phyloP scores from a whole-genome alignment of 345 rosid genomes.

The Syzygium grande region DNA sequence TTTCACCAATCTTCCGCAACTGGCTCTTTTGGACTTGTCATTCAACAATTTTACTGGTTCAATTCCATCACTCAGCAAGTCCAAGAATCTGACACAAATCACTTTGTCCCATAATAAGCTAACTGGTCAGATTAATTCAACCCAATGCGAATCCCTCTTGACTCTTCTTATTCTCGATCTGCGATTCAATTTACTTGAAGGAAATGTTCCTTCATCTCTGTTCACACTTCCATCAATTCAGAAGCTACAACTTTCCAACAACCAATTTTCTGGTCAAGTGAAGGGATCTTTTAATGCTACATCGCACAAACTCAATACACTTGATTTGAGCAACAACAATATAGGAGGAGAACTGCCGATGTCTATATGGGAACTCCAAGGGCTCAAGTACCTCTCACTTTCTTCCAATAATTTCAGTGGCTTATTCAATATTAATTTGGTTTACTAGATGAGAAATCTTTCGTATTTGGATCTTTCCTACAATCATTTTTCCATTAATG shows the following conservation, averaged over 20 bases:
- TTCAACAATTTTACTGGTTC: no score
- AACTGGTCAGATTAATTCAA: no score
- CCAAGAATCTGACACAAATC: no score
- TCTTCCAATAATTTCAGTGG: slow-evolving; percentile 40
- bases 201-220: no score
- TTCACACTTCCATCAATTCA: background rate
- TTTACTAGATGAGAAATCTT: slow-evolving; percentile 12
- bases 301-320: background rate
- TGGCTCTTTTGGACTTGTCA: no score
- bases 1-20: no score
- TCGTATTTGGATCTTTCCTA: background rate
- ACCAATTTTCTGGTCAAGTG: slow-evolving; percentile 16
- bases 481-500: slow-evolving; percentile 12
- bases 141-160: no score
- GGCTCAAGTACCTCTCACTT: slow-evolving; percentile 15
- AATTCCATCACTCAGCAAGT: no score
- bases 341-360: slow-evolving; percentile 21
- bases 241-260: background rate
- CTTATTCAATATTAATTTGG: slow-evolving; percentile 5
- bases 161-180: no score
- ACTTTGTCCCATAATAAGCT: no score
- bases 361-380: slow-evolving; percentile 5
- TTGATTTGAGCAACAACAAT: slow-evolving; percentile 33
- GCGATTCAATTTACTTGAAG: no score
- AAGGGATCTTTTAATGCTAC: slow-evolving; percentile 3